phyloP scores from a whole-genome alignment of 2,329 filamentous ascomycete species.

The Penicillium olsonii region DNA sequence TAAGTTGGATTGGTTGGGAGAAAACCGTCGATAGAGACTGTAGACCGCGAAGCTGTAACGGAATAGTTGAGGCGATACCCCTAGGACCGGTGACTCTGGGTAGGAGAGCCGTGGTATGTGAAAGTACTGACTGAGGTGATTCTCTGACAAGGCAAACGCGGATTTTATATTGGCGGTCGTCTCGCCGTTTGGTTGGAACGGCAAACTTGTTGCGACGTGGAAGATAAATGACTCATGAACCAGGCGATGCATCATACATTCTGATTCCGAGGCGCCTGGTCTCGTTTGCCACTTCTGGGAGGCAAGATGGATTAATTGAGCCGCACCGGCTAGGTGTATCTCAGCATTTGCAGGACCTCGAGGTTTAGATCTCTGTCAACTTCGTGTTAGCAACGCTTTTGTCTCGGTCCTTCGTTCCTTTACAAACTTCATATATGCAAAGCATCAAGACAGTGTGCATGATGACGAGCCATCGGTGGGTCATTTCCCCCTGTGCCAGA shows the following conservation, averaged over 20 bases:
- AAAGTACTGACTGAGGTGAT: constrained; percentile 8
- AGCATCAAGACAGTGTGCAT: constrained; percentile 22
- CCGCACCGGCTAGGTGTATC: constrained; percentile 25
- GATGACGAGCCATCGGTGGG: constrained; percentile 7
- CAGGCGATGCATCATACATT: constrained; percentile 15
- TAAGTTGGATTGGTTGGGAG: neutral
- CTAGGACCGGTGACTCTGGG: constrained; percentile 22
- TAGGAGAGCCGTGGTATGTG: neutral
- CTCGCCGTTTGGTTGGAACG: constrained; percentile 19
- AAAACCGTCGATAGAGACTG: constrained; percentile 2
- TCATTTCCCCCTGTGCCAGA: neutral
- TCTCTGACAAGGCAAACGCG: constrained; percentile 18
- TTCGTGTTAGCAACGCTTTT: neutral
- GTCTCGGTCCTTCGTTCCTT: neutral
- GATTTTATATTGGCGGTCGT: constrained; percentile 17
- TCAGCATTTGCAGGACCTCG: constrained; percentile 17
- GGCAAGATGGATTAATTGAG: constrained; percentile 20
- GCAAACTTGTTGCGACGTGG: constrained; percentile 28
- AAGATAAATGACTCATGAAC: constrained; percentile 30
- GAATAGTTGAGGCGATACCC: constrained; percentile 23
- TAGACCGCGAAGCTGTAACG: constrained; percentile 20
- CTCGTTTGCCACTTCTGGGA: neutral
- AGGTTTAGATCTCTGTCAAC: constrained; percentile 18
- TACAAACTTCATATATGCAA: constrained; percentile 28
- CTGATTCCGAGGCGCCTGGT: neutral